Evolutionary conservation across 257 asterid genomes (phyloP).

Genomic region (Jacaranda mimosifolia): DNA sequence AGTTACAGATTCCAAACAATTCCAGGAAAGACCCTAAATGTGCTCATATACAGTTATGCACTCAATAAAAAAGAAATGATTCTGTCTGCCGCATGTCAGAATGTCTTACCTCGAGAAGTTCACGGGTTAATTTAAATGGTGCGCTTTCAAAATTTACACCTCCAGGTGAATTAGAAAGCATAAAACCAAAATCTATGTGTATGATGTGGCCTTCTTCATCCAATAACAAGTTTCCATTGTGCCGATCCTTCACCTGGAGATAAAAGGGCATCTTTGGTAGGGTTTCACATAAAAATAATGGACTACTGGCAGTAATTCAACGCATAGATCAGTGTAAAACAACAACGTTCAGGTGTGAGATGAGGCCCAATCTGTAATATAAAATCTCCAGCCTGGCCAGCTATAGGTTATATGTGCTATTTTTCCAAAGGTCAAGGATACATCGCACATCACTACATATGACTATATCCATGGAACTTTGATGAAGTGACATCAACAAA

Average conservation of each 20-base stretch:
- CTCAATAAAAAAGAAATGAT: conserved; percentile 24
- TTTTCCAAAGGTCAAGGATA: conserved; percentile 10
- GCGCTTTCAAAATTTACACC: conserved; percentile 99
- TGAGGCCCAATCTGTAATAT: conserved; percentile 2
- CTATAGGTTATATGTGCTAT: conserved; percentile 22
- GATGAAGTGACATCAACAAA: conserved; percentile 4
- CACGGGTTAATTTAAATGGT: conserved; percentile 97
- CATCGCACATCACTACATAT: not conserved
- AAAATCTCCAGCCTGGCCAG: conserved; percentile 9
- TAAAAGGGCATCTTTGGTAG: conserved; percentile 9
- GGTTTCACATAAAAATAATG: conserved; percentile 30
- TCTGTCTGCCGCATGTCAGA: conserved; percentile 12
- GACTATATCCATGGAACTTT: not conserved
- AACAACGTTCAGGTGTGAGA: conserved; percentile 5
- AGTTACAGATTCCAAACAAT: conserved; percentile 27
- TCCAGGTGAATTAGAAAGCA: conserved; percentile 99
- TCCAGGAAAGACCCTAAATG: conserved; percentile 13
- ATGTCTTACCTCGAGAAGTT: conserved; percentile 88
- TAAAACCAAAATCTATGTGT: conserved; percentile 98
- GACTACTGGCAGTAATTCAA: conserved; percentile 22
- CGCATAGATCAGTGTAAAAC: not conserved
- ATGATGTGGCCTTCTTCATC: conserved; percentile 99
- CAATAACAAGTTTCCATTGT: conserved; percentile 95
- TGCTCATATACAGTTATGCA: conserved; percentile 17
- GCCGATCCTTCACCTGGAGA: conserved; percentile 90